These are phyloP conservation scores for Cicer chorassanicum DNA, from an alignment of 306 rosid genomes.

Conservation along the genomic window DNA sequence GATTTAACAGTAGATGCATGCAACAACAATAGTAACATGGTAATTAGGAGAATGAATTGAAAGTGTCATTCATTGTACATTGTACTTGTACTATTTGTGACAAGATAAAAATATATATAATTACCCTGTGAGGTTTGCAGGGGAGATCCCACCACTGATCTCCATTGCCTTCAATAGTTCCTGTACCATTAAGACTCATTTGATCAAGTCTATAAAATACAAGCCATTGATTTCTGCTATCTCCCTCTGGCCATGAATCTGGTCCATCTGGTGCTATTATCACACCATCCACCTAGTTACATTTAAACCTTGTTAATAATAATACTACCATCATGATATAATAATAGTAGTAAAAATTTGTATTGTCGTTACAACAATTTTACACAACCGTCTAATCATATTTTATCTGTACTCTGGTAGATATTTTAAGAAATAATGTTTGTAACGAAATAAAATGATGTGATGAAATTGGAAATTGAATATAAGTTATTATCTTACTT, in stretches of 20 bases:
- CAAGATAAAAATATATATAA: too few species aligned
- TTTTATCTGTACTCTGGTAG: too few species aligned
- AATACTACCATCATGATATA: background rate
- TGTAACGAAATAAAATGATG: background rate
- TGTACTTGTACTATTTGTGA: too few species aligned
- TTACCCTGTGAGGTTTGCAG: conserved; percentile 97
- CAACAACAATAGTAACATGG: too few species aligned
- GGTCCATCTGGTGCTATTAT: conserved; percentile 94
- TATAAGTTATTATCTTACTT: conserved; percentile 54
- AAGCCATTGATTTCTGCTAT: conserved; percentile 83
- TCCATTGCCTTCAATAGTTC: conserved; percentile 95
- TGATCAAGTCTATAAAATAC: conserved; percentile 80
- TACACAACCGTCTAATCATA: background rate
- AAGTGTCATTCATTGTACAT: too few species aligned
- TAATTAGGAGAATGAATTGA: too few species aligned
- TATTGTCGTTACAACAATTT: too few species aligned
- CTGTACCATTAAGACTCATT: conserved; percentile 79
- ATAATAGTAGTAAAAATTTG: background rate
- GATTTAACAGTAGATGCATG: too few species aligned
- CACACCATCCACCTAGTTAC: conserved; percentile 77
- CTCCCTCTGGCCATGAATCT: conserved; percentile 73
- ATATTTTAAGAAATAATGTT: background rate
- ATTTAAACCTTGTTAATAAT: conserved; percentile 11
- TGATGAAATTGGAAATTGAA: background rate
- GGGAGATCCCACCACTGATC: conserved; percentile 98